These are phyloP conservation scores for Mortierella hygrophila DNA, from an alignment of 192 early-diverging fungal species.

Conservation along the genomic window DNA sequence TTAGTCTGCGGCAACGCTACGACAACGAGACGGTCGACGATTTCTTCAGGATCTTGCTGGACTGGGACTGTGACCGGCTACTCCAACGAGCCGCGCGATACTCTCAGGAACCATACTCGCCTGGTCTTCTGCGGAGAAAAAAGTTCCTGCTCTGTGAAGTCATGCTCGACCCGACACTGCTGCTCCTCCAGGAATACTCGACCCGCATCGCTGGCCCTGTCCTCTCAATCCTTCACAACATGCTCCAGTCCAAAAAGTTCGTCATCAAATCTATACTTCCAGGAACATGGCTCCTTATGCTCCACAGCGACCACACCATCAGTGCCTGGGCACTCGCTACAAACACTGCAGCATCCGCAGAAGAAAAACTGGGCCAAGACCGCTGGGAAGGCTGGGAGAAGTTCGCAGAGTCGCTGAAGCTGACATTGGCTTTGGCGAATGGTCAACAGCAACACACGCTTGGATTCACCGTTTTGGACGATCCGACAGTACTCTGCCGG, in stretches of 20 bases:
- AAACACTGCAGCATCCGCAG: conserved; percentile 6
- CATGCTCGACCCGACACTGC: conserved; percentile 27
- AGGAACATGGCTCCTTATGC: conserved; percentile 34
- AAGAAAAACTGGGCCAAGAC: conserved; percentile 15
- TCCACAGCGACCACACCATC: conserved; percentile 27
- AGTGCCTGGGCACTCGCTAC: conserved; percentile 32
- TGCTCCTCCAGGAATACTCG: conserved; percentile 13
- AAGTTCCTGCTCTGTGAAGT: conserved; percentile 41
- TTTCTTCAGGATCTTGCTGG: conserved; percentile 27
- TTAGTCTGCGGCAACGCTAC: conserved; percentile 18
- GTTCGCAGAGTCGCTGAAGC: conserved; percentile 14
- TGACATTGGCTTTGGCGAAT: conserved; percentile 4
- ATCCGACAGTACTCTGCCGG: conserved; percentile 21
- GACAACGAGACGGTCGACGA: conserved; percentile 18
- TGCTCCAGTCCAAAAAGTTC: conserved; percentile 25
- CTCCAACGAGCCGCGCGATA: conserved; percentile 9
- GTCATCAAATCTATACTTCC: conserved; percentile 37
- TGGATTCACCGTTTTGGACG: conserved; percentile 6
- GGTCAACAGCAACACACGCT: conserved; percentile 1
- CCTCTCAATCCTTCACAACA: conserved; percentile 11
- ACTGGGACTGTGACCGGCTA: conserved; percentile 33
- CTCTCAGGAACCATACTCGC: neutral
- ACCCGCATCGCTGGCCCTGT: conserved; percentile 14
- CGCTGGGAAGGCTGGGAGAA: conserved; percentile 44
- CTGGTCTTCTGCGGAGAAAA: conserved; percentile 1